These are phyloP conservation scores for Fusarium zealandicum DNA, from an alignment of 2,329 filamentous ascomycete genomes.

Conservation along the genomic window DNA sequence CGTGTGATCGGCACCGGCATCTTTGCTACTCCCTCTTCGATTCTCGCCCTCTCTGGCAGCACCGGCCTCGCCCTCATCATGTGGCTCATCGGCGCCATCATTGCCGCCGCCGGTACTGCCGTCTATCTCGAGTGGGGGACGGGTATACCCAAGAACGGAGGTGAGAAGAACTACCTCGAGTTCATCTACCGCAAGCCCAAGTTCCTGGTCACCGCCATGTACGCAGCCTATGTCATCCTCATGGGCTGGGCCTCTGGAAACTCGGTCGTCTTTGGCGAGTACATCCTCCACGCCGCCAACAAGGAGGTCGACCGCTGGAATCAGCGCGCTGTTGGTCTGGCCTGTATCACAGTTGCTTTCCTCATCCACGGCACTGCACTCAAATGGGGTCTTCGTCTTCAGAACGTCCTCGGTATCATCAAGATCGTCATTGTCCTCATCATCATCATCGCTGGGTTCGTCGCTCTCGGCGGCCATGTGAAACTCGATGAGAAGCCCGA, in stretches of 20 bases:
- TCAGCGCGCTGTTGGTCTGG: conserved; percentile 70
- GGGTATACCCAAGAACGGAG: conserved; percentile 68
- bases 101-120: conserved; percentile 67
- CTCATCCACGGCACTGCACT: conserved; percentile 69
- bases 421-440: conserved; percentile 72
- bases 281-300: conserved; percentile 70
- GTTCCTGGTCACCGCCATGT: conserved; percentile 68
- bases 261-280: conserved; percentile 74
- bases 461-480: conserved; percentile 66
- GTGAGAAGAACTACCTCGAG: conserved; percentile 73
- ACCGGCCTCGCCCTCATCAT: conserved; percentile 69
- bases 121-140: conserved; percentile 73
- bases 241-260: conserved; percentile 72
- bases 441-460: conserved; percentile 69
- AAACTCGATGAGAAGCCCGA: conserved; percentile 65
- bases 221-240: conserved; percentile 67
- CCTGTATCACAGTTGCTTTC: conserved; percentile 70
- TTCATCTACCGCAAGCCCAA: conserved; percentile 67
- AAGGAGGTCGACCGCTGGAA: conserved; percentile 71
- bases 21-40: conserved; percentile 67
- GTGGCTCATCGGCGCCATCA: conserved; percentile 68
- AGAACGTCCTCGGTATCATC: conserved; percentile 70
- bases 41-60: conserved; percentile 64
- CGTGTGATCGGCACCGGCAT: conserved; percentile 73
- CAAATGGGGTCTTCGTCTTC: conserved; percentile 71